Base-by-base conservation (phyloP, 1,139 yeast species). In the Suhomyces coccinellae region DNA sequence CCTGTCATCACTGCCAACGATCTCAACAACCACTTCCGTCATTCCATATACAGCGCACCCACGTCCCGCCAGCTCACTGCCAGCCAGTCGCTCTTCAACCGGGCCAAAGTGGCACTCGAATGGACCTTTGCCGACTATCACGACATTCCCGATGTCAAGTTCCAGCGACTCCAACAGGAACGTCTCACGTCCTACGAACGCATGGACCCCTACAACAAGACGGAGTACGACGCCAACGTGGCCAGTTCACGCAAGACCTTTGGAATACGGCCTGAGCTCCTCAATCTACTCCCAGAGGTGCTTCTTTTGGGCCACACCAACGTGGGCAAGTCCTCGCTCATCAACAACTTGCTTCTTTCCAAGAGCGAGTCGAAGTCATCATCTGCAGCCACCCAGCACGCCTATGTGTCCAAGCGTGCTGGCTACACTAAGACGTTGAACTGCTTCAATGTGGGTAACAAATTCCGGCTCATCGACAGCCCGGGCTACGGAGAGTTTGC, bases 401-500 rank as follows among this genome's bases (percentile, higher is more conserved):
- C 87, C 3, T 77, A 62, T 53, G 80, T 79, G 3, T 83, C 85
- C 4, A 73, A 67, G 44, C 69, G 72, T 43, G 89, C 90, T 0
- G 96, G 95, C 1, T 87, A 70, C 57, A 89, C 97, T 1, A 82
- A 84, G 55, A 83, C 93, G 4, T 65, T 89, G 57, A 87, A 86
- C 56, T 83, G 88, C 52, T 89, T 75, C 64, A 85, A 82, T 46
- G 66, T 88, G 15, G 85, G 85, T 1, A 77, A 80, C 39, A 71
- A 75, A 48, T 69, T 89, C 38, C 68, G 89, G 47, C 57, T 89
- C 7, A 77, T 89, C 2, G 97, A 89, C 59, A 80, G 89, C 32
- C 97, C 97, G 0, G 97, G 97, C 0, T 89, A 89, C 59, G 97
- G 97, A 2, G 71, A 65, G 20, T 78, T 71, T 54, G 90, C 84